Conservation (phyloP, 2,329 filamentous ascomycete species). For the Stagonosporopsis rhizophila region DNA sequence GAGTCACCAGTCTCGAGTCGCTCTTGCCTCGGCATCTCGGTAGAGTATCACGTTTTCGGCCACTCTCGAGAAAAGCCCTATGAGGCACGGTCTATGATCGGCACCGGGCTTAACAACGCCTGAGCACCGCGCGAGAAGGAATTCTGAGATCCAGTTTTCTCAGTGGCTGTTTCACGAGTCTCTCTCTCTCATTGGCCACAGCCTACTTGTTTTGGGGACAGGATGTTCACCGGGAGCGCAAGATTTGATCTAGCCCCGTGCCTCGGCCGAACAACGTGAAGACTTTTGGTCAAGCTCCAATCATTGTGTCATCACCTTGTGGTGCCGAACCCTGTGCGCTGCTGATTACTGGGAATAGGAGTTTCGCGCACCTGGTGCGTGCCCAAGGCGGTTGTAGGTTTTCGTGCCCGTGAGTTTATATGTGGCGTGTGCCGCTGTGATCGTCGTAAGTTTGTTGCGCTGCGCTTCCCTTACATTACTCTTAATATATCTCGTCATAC, state of each 20-base stretch:
- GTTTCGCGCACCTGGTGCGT: constrained; percentile 6
- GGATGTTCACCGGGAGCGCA: not conserved
- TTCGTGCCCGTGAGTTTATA: constrained; percentile 15
- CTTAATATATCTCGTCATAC: constrained; percentile 3
- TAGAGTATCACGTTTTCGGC: constrained; percentile 2
- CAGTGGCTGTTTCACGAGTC: constrained; percentile 4
- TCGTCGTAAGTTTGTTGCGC: constrained; percentile 9
- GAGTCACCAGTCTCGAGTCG: constrained; percentile 1
- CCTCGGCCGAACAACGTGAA: constrained; percentile 17
- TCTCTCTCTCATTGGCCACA: constrained; percentile 4
- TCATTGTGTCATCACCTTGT: constrained; percentile 16
- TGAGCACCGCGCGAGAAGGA: constrained; percentile 11
- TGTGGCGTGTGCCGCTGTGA: constrained; percentile 19
- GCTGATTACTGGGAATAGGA: constrained; percentile 15
- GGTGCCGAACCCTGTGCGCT: constrained; percentile 3
- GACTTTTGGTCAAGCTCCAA: constrained; percentile 13
- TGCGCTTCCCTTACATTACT: constrained; percentile 9
- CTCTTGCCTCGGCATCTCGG: constrained; percentile 18
- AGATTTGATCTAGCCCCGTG: constrained; percentile 2
- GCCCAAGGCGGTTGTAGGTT: constrained; percentile 1
- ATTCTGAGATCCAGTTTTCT: constrained; percentile 11
- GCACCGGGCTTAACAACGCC: constrained; percentile 8
- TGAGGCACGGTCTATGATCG: constrained; percentile 9
- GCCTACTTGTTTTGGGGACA: not conserved
- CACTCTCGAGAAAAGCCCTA: constrained; percentile 8